Percentiles rank a stretch among this genome's conserved stretches.
phyloP scores from a whole-genome alignment of 2,329 filamentous ascomycete genomes.

The Pseudopithomyces maydicus region DNA sequence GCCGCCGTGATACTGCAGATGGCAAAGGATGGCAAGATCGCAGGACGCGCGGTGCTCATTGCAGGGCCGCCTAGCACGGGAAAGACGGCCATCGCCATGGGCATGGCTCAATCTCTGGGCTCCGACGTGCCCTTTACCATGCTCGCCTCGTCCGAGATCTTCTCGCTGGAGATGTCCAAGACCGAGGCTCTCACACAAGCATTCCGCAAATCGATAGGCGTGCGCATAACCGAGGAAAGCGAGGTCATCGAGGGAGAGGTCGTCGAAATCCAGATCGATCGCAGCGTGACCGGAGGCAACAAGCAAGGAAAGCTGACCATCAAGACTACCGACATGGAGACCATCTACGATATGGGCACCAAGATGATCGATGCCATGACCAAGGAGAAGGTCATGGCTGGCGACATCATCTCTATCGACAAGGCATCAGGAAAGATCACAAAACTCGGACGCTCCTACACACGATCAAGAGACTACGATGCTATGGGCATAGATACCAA shows the following conservation, averaged over 20 bases:
- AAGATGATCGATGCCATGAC: conserved; percentile 99
- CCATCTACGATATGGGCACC: conserved; percentile 98
- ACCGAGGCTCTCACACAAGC: conserved; percentile 97
- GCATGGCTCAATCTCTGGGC: conserved; percentile 95
- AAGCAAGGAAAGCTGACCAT: conserved; percentile 99
- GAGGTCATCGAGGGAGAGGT: conserved; percentile 99
- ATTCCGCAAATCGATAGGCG: conserved; percentile 98
- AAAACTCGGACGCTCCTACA: conserved; percentile 93
- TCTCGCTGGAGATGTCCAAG: conserved; percentile 99
- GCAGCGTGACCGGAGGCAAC: conserved; percentile 92
- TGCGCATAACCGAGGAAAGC: conserved; percentile 97
- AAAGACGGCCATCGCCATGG: conserved; percentile 98
- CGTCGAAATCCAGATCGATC: conserved; percentile 97
- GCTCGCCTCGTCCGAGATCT: conserved; percentile 94
- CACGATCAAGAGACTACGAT: conserved; percentile 95
- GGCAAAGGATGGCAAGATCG: conserved; percentile 99
- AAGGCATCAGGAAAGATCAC: conserved; percentile 98
- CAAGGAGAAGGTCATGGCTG: conserved; percentile 98
- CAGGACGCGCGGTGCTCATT: conserved; percentile 90
- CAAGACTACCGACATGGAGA: conserved; percentile 99
- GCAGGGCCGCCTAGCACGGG: conserved; percentile 95
- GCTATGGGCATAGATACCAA: conserved; percentile 99
- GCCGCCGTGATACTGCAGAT: conserved; percentile 96
- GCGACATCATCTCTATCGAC: conserved; percentile 97
- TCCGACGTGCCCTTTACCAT: conserved; percentile 95